Percentiles rank a stretch among this genome's conserved stretches.
phyloP scores from a whole-genome alignment of 2,329 filamentous ascomycete genomes.

The Plectosphaerella plurivora region DNA sequence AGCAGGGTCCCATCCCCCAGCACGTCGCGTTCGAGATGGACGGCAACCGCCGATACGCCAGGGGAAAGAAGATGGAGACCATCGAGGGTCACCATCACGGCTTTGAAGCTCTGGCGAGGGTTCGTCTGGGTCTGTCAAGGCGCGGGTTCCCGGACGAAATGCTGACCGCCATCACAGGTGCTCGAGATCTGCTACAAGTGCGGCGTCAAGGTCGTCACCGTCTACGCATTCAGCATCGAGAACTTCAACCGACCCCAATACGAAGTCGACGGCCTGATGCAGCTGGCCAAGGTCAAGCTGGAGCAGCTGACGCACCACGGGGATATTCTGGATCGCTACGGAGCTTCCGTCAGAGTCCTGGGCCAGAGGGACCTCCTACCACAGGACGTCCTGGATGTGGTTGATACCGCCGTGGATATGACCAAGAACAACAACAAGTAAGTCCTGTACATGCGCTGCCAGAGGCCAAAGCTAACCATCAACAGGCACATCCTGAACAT shows the following conservation, averaged over 20 bases:
- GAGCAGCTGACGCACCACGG: slow-evolving; percentile 89
- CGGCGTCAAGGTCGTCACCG: slow-evolving; percentile 92
- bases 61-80: slow-evolving; percentile 87
- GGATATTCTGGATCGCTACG: slow-evolving; percentile 87
- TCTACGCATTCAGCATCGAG: slow-evolving; percentile 98
- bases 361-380: slow-evolving; percentile 81
- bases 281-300: slow-evolving; percentile 93
- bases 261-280: slow-evolving; percentile 95
- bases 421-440: slow-evolving; percentile 83
- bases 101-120: slow-evolving; percentile 88
- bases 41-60: slow-evolving; percentile 89
- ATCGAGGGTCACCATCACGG: slow-evolving; percentile 94
- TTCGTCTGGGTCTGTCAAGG: slow-evolving; percentile 34
- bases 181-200: slow-evolving; percentile 98
- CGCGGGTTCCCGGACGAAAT: neutral
- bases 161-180: slow-evolving; percentile 50
- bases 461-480: slow-evolving; percentile 4
- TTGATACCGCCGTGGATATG: slow-evolving; percentile 80
- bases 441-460: slow-evolving; percentile 13
- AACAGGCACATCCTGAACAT: slow-evolving; percentile 69
- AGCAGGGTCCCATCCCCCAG: slow-evolving; percentile 86
- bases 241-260: slow-evolving; percentile 97
- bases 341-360: slow-evolving; percentile 78
- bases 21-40: slow-evolving; percentile 99
- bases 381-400: slow-evolving; percentile 81